These are phyloP conservation scores for Candida lessepsii DNA, from an alignment of 805 yeast genomes.

Conservation along the genomic window DNA sequence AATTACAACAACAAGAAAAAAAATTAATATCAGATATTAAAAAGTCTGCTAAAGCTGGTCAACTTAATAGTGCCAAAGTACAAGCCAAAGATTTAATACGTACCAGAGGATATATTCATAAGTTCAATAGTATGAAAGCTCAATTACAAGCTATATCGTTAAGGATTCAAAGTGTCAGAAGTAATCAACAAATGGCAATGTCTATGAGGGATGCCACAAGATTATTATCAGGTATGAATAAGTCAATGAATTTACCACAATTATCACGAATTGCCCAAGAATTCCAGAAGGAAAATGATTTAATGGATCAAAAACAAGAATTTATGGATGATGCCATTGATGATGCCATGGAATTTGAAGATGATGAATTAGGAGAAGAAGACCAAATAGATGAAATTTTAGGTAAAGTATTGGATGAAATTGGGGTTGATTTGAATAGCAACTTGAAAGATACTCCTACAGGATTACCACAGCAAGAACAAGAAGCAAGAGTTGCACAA, in stretches of 20 bases:
- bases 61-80: conserved; percentile 82
- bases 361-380: conserved; percentile 69
- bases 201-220: conserved; percentile 94
- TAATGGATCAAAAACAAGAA: conserved; percentile 98
- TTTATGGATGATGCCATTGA: conserved; percentile 98
- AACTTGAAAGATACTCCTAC: conserved; percentile 48
- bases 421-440: conserved; percentile 78
- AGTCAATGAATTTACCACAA: conserved; percentile 87
- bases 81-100: conserved; percentile 95
- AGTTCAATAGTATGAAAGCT: conserved; percentile 90
- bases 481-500: conserved; percentile 49
- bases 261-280: conserved; percentile 89
- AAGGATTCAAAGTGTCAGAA: conserved; percentile 87
- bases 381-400: conserved; percentile 91
- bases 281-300: conserved; percentile 88
- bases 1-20: conserved; percentile 90
- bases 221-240: conserved; percentile 81
- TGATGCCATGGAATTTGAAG: conserved; percentile 90
- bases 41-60: conserved; percentile 88
- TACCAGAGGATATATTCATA: conserved; percentile 77
- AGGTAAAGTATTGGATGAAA: conserved; percentile 88
- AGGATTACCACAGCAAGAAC: conserved; percentile 38
- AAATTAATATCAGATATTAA: conserved; percentile 81
- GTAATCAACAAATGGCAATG: conserved; percentile 92
- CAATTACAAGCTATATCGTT: conserved; percentile 93